Evolutionary conservation across 768 basidiomycete genomes (phyloP).

Genomic region (Mycena maculata): DNA sequence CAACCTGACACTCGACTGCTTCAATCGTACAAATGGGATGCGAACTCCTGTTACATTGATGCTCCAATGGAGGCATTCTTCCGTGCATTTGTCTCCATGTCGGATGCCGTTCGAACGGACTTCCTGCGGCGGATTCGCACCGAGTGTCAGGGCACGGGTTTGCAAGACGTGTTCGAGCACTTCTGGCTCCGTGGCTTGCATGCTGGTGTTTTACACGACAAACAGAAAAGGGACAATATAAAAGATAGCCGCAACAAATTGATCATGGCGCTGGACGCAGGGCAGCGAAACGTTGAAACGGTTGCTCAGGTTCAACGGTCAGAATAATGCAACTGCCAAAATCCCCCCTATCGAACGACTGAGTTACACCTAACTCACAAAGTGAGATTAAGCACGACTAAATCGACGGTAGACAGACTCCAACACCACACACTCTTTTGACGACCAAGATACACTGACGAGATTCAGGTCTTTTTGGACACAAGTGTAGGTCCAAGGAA

Average conservation of each 20-base stretch:
- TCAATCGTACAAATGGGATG: slow-evolving; percentile 3
- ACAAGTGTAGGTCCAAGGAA: too few relatives aligned
- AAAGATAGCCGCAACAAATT: not conserved
- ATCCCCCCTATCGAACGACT: too few relatives aligned
- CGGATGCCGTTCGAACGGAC: not conserved
- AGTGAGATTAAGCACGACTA: too few relatives aligned
- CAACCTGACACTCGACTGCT: not conserved
- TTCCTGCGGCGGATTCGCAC: not conserved
- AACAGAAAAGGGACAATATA: not conserved
- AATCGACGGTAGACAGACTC: too few relatives aligned
- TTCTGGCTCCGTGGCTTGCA: slow-evolving; percentile 7
- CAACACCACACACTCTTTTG: too few relatives aligned
- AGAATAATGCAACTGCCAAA: too few relatives aligned
- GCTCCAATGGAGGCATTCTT: not conserved
- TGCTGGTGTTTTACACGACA: not conserved
- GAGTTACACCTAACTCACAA: too few relatives aligned
- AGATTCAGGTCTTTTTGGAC: too few relatives aligned
- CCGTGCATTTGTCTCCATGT: not conserved
- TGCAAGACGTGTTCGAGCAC: slow-evolving; percentile 3
- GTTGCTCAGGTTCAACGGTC: too few relatives aligned
- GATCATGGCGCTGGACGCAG: not conserved
- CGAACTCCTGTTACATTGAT: not conserved
- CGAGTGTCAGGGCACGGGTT: not conserved
- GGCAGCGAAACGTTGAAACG: not conserved
- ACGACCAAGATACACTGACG: too few relatives aligned